These are phyloP conservation scores for Durotheca rogersii DNA, from an alignment of 495 filamentous ascomycete genomes.

Conservation along the genomic window DNA sequence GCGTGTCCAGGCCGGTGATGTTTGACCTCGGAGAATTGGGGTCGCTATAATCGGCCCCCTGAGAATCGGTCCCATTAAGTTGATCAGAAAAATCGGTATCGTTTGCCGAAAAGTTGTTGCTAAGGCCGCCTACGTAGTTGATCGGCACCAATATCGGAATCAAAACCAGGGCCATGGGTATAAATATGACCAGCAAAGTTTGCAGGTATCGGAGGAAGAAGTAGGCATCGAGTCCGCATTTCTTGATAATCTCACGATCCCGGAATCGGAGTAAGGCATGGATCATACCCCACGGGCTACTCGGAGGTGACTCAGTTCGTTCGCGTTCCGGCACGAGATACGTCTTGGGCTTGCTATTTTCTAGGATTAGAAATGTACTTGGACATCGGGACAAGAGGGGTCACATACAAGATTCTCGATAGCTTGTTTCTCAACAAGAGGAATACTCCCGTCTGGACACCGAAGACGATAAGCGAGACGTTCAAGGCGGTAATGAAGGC, in stretches of 20 bases:
- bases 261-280: conserved; percentile 70
- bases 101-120: conserved; percentile 51
- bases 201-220: conserved; percentile 96
- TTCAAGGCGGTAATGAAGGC: conserved; percentile 77
- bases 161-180: conserved; percentile 74
- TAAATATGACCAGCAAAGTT: conserved; percentile 88
- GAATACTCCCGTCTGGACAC: conserved; percentile 73
- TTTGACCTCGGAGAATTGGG: conserved; percentile 39
- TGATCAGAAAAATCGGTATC: conserved; percentile 26
- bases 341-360: conserved; percentile 73
- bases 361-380: conserved; percentile 19
- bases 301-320: conserved; percentile 69
- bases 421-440: conserved; percentile 74
- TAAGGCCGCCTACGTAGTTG: conserved; percentile 74
- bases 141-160: conserved; percentile 85
- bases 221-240: conserved; percentile 95
- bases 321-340: conserved; percentile 89
- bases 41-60: conserved; percentile 23
- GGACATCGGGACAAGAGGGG: not conserved
- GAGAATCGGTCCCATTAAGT: conserved; percentile 37
- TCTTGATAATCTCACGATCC: conserved; percentile 87
- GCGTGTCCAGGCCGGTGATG: conserved; percentile 71
- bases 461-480: conserved; percentile 72
- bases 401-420: conserved; percentile 72
- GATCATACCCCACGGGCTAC: conserved; percentile 69